Evolutionary conservation across 441 rosid genomes (phyloP).

Genomic region (Adansonia madagascariensis): DNA sequence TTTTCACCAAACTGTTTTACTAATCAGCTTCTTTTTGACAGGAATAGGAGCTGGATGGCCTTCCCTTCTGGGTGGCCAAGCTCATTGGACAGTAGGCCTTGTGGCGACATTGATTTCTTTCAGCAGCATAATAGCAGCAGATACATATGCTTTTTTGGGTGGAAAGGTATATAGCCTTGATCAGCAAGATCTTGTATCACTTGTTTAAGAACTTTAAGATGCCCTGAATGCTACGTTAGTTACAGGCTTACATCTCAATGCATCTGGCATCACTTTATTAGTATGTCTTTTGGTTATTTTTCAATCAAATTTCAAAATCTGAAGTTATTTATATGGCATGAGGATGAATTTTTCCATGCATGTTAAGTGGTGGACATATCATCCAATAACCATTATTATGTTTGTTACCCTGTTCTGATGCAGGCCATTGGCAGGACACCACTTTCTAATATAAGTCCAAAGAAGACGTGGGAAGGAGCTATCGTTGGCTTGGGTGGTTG

Average conservation of each 20-base stretch:
- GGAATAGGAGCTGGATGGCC: constrained; percentile 81
- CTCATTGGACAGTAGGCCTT: constrained; percentile 98
- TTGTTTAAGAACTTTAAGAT: constrained; percentile 1
- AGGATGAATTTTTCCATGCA: not conserved
- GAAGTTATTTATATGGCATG: constrained; percentile 14
- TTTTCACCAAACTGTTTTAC: constrained; percentile 20
- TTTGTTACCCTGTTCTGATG: constrained; percentile 25
- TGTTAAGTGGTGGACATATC: constrained; percentile 10
- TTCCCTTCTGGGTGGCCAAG: constrained; percentile 80
- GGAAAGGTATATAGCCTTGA: constrained; percentile 72
- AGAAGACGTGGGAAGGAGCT: constrained; percentile 97
- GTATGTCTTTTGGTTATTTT: not conserved
- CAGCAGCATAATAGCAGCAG: constrained; percentile 84
- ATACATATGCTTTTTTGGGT: constrained; percentile 85
- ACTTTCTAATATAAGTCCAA: constrained; percentile 80
- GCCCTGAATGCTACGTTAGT: not conserved
- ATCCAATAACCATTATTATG: not conserved
- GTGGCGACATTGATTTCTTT: constrained; percentile 83
- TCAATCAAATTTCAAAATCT: not conserved
- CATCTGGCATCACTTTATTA: not conserved
- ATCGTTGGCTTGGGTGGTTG: constrained; percentile 78
- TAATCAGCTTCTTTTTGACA: constrained; percentile 40
- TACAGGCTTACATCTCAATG: not conserved
- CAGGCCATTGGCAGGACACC: constrained; percentile 89
- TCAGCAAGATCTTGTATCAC: not conserved